Conservation (phyloP, 2,329 filamentous ascomycete genomes). For the Pseudogymnoascus sp. region DNA sequence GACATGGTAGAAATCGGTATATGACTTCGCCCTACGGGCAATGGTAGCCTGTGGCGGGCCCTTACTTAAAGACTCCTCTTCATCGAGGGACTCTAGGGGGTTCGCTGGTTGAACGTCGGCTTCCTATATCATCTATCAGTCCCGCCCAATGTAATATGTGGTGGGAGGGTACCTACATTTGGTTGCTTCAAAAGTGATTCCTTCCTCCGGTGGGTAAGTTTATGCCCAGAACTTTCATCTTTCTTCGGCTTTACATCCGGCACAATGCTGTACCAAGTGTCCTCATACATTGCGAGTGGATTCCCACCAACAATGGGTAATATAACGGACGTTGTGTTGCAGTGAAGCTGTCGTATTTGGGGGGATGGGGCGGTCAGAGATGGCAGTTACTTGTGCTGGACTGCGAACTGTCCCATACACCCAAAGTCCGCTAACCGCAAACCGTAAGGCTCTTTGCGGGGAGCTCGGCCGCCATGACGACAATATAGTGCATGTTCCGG, state of each 20-base stretch:
- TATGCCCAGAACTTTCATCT: conserved; percentile 35
- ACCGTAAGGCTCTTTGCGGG: conserved; percentile 1
- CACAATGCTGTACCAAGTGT: conserved; percentile 75
- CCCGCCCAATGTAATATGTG: conserved; percentile 26
- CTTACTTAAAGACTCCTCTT: conserved; percentile 46
- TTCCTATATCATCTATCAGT: conserved; percentile 33
- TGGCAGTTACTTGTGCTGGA: conserved; percentile 3
- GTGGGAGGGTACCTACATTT: conserved; percentile 41
- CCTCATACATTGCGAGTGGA: conserved; percentile 59
- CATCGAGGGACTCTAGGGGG: conserved; percentile 49
- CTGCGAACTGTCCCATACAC: not conserved
- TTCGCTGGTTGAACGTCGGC: conserved; percentile 49
- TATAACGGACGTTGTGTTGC: conserved; percentile 4
- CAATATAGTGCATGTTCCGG: conserved; percentile 1
- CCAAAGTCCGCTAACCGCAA: conserved; percentile 3
- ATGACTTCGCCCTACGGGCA: conserved; percentile 62
- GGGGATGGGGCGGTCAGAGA: conserved; percentile 5
- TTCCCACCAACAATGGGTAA: not conserved
- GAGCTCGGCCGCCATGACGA: conserved; percentile 8
- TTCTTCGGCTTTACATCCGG: conserved; percentile 50
- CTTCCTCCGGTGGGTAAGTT: conserved; percentile 52
- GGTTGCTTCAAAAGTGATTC: conserved; percentile 62
- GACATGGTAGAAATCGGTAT: conserved; percentile 65
- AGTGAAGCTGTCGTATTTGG: not conserved
- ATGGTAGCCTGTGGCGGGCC: conserved; percentile 60